Evolutionary conservation across 2,329 filamentous ascomycete species (phyloP), one percentile per base, ranked within the genome.

Genomic region (Thelonectria discophora): DNA sequence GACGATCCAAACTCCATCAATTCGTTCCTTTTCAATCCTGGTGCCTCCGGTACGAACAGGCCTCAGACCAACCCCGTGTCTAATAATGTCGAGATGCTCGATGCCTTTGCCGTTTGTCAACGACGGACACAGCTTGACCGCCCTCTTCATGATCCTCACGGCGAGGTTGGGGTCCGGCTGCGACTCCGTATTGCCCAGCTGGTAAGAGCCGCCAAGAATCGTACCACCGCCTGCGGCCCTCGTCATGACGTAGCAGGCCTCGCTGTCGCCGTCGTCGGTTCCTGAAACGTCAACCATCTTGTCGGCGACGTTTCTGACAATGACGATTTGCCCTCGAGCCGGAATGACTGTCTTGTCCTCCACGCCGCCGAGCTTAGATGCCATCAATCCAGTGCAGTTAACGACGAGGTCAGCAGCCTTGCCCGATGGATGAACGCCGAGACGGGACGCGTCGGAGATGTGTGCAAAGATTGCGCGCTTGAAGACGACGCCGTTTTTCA

Each of bases 21-120:
- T 1, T 51, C 60, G 46, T 92, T 84, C 65, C 79, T 80, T 88
- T 76, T 94, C 92, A 15, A 94, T 79, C 58, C 92, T 83, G 13
- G 90, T 86, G 0, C 92, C 92, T 2, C 84, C 89, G 48, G 87
- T 82, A 48, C 92, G 81, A 71, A 88, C 84, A 3, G 92, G 92
- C 65, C 92, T 81, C 65, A 95, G 72, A 1, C 92, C 92, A 11
- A 94, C 92, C 2, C 87, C 89, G 73, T 95, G 91, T n/a, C 91
- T 82, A 54, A 94, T 82, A 32, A 95, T 82, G 73, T 88, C 87
- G 60, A 95, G 74, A 32, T 83, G 87, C 75, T 91, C 84, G 30
- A 92, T 84, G 1, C 90, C 88, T 75, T 87, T 81, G 8, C 88
- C 84, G 9, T 71, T 79, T 3, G 84, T 84, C 63, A 92, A 77